Percentiles rank a stretch among this genome's conserved stretches.
phyloP scores from a whole-genome alignment of 768 basidiomycete species.

The Termitomyces sp. region DNA sequence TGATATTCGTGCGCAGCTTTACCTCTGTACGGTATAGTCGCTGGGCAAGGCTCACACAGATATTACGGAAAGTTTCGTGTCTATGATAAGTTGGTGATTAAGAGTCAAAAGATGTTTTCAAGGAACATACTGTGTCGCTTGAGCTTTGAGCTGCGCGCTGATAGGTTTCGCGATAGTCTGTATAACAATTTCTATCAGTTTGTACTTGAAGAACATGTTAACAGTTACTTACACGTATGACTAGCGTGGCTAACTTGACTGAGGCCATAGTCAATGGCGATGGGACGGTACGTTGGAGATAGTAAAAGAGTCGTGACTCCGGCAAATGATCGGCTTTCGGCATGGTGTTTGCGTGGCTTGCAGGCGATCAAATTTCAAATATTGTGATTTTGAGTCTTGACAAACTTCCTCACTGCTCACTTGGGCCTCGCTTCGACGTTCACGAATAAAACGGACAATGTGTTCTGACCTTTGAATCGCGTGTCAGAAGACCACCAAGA shows the following conservation, averaged over 20 bases:
- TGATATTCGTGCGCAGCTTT: conserved; percentile 66
- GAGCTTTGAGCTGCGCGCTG: conserved; percentile 60
- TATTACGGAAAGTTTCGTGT: conserved; percentile 65
- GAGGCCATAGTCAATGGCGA: conserved; percentile 46
- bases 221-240: conserved; percentile 44
- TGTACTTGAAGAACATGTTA: neutral
- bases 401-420: neutral
- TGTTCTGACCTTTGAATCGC: too few relatives aligned
- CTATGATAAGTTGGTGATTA: conserved; percentile 28
- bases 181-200: conserved; percentile 2
- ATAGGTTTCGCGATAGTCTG: conserved; percentile 88
- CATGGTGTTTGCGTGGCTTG: neutral
- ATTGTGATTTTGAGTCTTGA: too few relatives aligned
- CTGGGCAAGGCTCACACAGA: conserved; percentile 77
- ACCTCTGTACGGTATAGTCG: conserved; percentile 72
- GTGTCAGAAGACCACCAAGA: too few relatives aligned
- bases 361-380: neutral
- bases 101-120: neutral
- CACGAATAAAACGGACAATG: too few relatives aligned
- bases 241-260: conserved; percentile 70
- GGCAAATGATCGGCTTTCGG: neutral
- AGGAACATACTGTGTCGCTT: conserved; percentile 62
- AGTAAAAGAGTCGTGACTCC: too few relatives aligned
- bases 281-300: too few relatives aligned
- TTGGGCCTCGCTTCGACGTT: too few relatives aligned